Percentiles rank a stretch among this genome's conserved stretches.
Evolutionary conservation across 2,329 filamentous ascomycete genomes (phyloP).

Genomic region (Alternaria atra): DNA sequence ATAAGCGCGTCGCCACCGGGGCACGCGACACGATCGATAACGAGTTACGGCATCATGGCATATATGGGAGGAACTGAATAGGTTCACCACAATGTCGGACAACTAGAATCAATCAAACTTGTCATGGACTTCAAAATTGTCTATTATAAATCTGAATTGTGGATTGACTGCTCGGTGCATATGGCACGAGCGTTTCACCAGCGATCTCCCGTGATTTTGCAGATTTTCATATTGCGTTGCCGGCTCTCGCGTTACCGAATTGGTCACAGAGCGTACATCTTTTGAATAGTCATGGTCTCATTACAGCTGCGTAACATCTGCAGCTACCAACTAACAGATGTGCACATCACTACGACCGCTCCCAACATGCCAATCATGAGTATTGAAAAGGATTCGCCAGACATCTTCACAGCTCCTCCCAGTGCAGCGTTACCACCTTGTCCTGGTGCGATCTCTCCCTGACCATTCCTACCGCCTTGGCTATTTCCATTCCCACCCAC

Average conservation of each 20-base stretch:
- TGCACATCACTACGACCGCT: conserved; percentile 18
- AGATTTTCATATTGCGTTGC: not conserved
- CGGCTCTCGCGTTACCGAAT: not conserved
- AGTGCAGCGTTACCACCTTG: conserved; percentile 7
- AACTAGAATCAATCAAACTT: conserved; percentile 41
- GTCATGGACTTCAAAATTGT: conserved; percentile 23
- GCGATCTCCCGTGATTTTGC: not conserved
- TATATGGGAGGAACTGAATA: conserved; percentile 35
- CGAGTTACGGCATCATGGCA: conserved; percentile 38
- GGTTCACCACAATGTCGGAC: conserved; percentile 33
- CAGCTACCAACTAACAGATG: conserved; percentile 17
- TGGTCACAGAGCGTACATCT: not conserved
- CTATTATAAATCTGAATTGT: not conserved
- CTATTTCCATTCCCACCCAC: not conserved
- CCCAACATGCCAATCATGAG: conserved; percentile 24
- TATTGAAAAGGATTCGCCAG: conserved; percentile 16
- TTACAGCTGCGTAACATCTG: not conserved
- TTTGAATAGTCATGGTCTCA: not conserved
- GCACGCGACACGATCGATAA: conserved; percentile 31
- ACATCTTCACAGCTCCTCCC: conserved; percentile 21
- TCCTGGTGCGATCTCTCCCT: conserved; percentile 21
- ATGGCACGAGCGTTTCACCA: not conserved
- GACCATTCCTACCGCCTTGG: conserved; percentile 10
- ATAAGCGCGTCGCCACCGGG: conserved; percentile 48
- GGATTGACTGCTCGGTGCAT: not conserved